These are phyloP conservation scores for Juglanconis juglandina DNA, from an alignment of 2,329 filamentous ascomycete species.

Conservation along the genomic window DNA sequence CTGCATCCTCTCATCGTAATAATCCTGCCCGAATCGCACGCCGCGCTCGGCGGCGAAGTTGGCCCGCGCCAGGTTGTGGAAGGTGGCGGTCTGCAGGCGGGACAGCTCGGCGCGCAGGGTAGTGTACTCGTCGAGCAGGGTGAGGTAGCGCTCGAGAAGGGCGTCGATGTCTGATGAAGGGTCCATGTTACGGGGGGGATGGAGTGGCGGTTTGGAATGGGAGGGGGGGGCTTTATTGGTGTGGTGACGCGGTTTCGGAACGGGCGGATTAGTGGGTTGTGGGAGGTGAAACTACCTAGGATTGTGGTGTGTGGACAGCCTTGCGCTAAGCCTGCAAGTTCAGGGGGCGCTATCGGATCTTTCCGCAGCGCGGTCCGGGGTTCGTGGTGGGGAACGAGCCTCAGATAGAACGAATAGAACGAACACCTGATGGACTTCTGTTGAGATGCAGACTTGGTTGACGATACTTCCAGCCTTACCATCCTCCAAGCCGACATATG, in stretches of 20 bases:
- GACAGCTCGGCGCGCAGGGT: conserved; percentile 53
- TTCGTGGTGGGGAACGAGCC: not conserved
- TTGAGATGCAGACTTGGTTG: too few relatives aligned
- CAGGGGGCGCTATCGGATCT: conserved; percentile 9
- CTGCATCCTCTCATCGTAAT: conserved; percentile 72
- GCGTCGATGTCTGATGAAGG: conserved; percentile 49
- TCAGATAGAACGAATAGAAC: too few relatives aligned
- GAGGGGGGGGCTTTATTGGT: not conserved
- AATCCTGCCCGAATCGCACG: conserved; percentile 63
- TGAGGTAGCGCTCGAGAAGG: conserved; percentile 64
- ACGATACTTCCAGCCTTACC: not conserved
- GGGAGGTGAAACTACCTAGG: not conserved
- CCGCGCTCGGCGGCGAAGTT: conserved; percentile 68
- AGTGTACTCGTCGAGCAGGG: conserved; percentile 65
- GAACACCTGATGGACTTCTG: too few relatives aligned
- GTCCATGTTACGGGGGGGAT: conserved; percentile 2
- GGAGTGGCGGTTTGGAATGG: not conserved
- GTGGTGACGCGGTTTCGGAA: not conserved
- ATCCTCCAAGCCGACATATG: not conserved
- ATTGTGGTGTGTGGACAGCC: not conserved
- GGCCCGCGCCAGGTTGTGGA: conserved; percentile 64
- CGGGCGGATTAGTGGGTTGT: too few relatives aligned
- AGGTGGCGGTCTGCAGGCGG: conserved; percentile 52
- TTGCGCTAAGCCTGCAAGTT: not conserved
- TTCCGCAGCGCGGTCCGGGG: conserved; percentile 5